Conservation (phyloP, 306 rosid species). For the Senna tora region DNA sequence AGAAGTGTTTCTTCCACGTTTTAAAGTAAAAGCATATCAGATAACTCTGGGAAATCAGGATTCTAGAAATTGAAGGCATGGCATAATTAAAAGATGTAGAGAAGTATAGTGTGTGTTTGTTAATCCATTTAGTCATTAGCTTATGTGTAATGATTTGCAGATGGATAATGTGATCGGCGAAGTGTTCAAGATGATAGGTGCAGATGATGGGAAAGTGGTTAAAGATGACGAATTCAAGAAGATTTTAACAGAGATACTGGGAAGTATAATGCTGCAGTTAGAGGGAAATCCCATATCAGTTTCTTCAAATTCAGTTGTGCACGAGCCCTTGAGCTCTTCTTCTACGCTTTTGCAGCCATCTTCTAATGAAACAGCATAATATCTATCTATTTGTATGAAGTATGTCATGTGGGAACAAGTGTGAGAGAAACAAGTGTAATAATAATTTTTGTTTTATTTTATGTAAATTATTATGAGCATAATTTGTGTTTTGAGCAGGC, state of each 20-base stretch:
- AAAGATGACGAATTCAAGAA: conserved; percentile 92
- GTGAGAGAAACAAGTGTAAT: conserved; percentile 31
- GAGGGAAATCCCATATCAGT: conserved; percentile 77
- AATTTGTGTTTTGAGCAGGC: conserved; percentile 37
- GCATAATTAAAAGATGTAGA: conserved; percentile 6
- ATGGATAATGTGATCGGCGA: conserved; percentile 70
- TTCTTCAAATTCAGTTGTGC: conserved; percentile 85
- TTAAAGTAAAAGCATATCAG: neutral
- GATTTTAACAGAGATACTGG: conserved; percentile 60
- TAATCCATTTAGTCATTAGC: conserved; percentile 5
- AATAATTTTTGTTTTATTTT: conserved; percentile 26
- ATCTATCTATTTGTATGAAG: neutral
- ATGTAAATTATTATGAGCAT: conserved; percentile 30
- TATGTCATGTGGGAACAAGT: conserved; percentile 4
- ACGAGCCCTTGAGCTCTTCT: conserved; percentile 76
- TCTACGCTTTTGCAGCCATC: conserved; percentile 73
- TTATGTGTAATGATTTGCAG: conserved; percentile 48
- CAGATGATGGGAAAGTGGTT: conserved; percentile 59
- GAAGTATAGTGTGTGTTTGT: neutral
- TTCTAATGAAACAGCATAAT: conserved; percentile 38
- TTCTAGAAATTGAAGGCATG: neutral
- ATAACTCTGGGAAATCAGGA: neutral
- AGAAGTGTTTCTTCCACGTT: too few species aligned
- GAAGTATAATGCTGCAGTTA: conserved; percentile 73
- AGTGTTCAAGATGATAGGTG: conserved; percentile 56